Base-by-base conservation (phyloP, 1,284 basidiomycete genomes). In the Heterobasidion annosum region DNA sequence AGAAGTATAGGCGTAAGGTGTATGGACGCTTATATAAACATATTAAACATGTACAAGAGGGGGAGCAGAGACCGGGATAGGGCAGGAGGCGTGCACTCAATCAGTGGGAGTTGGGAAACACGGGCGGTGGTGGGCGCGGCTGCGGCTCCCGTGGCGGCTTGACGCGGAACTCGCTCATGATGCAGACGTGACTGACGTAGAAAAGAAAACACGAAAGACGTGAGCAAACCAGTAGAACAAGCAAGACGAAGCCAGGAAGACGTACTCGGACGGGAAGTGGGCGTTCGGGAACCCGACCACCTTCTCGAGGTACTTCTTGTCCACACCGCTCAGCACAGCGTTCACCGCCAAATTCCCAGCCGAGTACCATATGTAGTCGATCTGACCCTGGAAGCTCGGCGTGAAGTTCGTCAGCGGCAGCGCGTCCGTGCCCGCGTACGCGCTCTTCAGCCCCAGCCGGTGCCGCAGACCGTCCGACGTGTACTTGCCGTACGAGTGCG, bases 351-450 rank as follows among this genome's bases (percentile, higher is more conserved):
- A 67, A 61, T 85, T 91, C 56, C 81, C 76, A 10, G 83, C 78
- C 58, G 88, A 85, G 70, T 93, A 96, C 85, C 93, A 99, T 63
- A 99, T 83, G 68, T 98, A 96, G 72, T 99, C 97, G 64, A 99
- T 83, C 50, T 82, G 81, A 48, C 87, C 92, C 59, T 81, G 80
- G 75, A 87, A 94, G 54, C 81, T 82, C 8, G 97, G 92, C 34
- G 91, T 94, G 65, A 86, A 89, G 69, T 99, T 99, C 54, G 97
- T 99, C 72, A 96, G 74, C 47, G 85, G 79, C 52, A 91, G 71
- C 62, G 90, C 88, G 37, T 83, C 82, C 53, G 66, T 64, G 52
- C 75, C 72, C 1, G 82, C 76, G 65, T 98, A 98, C 15, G 93
- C 87, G 66, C 85, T 93, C 77, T 90, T 88, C 61, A 99, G 76